Percentiles rank a stretch among this genome's conserved stretches.
These are phyloP conservation scores for Meyerozyma elateridarum DNA, from an alignment of 1,139 yeast species.

Conservation along the genomic window DNA sequence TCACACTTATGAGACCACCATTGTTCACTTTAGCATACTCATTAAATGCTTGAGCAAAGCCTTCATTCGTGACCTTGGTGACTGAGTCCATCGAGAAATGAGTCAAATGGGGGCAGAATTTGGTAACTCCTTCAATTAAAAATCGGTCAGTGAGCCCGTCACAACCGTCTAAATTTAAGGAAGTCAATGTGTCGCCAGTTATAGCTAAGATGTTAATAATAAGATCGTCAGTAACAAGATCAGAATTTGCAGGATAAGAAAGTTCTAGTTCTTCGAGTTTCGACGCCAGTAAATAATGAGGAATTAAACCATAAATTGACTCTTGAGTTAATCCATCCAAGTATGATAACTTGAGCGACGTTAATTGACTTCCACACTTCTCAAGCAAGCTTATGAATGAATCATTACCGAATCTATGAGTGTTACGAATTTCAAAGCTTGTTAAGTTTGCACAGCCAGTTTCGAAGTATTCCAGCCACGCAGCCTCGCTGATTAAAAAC, in stretches of 20 bases:
- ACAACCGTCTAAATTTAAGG: conserved; percentile 69
- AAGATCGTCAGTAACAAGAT: conserved; percentile 67
- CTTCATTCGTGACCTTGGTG: conserved; percentile 64
- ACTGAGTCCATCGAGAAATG: conserved; percentile 49
- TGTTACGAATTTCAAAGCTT: conserved; percentile 63
- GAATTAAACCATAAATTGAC: conserved; percentile 56
- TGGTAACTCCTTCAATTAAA: conserved; percentile 53
- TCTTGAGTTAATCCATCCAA: conserved; percentile 65
- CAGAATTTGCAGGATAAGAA: conserved; percentile 61
- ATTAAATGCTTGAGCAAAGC: conserved; percentile 53
- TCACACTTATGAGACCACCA: conserved; percentile 58
- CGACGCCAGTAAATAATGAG: conserved; percentile 50
- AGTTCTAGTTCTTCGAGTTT: conserved; percentile 57
- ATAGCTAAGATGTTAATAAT: conserved; percentile 58
- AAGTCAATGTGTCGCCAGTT: conserved; percentile 56
- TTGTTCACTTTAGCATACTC: conserved; percentile 41
- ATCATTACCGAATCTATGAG: conserved; percentile 75
- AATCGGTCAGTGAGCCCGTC: conserved; percentile 62
- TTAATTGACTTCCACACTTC: conserved; percentile 54
- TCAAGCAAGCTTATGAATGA: conserved; percentile 61
- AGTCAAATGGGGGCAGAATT: conserved; percentile 52
- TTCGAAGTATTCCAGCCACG: conserved; percentile 75
- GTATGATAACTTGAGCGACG: conserved; percentile 48
- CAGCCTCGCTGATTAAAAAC: conserved; percentile 66
- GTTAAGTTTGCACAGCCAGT: conserved; percentile 26